Percentiles rank a stretch among this genome's conserved stretches.
Conservation (phyloP, 306 rosid genomes). For the Canavalia ensiformis region DNA sequence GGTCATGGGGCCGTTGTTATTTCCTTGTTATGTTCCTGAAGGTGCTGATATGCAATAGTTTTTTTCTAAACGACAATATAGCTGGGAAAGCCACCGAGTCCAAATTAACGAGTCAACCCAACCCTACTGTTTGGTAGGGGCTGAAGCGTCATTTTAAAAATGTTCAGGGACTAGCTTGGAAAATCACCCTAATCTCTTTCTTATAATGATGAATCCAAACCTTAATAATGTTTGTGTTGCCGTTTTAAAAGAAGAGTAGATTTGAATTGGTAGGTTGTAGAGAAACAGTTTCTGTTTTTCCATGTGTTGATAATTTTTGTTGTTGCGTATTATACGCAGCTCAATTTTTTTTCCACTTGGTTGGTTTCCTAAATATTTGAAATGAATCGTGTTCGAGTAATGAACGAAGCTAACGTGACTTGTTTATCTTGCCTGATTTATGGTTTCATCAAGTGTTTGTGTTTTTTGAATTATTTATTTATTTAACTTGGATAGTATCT, state of each 20-base stretch:
- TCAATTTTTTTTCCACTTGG: not conserved
- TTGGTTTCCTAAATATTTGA: not conserved
- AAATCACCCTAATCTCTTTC: not conserved
- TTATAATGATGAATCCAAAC: no score
- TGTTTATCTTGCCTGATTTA: not conserved
- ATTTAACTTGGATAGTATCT: not conserved
- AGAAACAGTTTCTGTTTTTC: not conserved
- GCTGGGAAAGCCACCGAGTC: conserved; percentile 11
- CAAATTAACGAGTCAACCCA: conserved; percentile 16
- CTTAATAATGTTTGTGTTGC: not conserved
- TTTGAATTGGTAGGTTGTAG: no score
- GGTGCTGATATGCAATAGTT: not conserved
- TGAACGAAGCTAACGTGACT: not conserved
- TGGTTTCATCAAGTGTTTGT: not conserved
- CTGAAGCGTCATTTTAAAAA: conserved; percentile 22
- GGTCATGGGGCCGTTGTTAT: not conserved
- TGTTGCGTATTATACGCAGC: no score
- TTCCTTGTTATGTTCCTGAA: not conserved
- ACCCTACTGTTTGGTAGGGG: not conserved
- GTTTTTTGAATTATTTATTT: not conserved
- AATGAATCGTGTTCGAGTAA: not conserved
- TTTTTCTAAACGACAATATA: conserved; percentile 52
- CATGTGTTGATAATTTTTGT: not conserved
- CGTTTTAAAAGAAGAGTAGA: no score
- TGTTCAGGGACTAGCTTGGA: not conserved